phyloP scores from a whole-genome alignment of 202 grass and related monocot genomes.

The Zoysia matrella region DNA sequence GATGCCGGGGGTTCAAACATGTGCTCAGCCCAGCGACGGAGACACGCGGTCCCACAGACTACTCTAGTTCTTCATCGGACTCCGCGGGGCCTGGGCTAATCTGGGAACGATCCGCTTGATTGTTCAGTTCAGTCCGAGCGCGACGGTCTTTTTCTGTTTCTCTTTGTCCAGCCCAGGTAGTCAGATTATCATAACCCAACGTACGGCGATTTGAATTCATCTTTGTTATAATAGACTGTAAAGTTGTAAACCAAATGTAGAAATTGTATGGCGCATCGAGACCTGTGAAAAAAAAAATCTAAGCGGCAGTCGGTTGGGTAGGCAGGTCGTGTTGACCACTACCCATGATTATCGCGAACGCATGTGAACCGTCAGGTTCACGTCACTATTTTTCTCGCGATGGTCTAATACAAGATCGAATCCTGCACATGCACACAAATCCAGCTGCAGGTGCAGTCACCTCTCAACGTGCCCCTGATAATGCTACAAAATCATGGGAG shows the following conservation, averaged over 20 bases:
- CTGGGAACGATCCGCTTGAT: too few species aligned
- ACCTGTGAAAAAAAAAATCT: neutral
- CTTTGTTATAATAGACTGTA: too few species aligned
- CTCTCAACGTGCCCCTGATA: neutral
- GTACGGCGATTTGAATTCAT: too few species aligned
- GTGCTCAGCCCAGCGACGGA: too few species aligned
- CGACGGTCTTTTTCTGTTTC: too few species aligned
- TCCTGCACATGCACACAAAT: conserved; percentile 13
- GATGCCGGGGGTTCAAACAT: too few species aligned
- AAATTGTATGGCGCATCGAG: neutral
- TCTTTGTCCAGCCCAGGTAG: too few species aligned
- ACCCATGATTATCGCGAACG: neutral
- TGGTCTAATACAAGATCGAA: neutral
- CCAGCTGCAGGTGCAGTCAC: conserved; percentile 2
- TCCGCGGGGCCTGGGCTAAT: too few species aligned
- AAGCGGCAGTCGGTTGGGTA: neutral
- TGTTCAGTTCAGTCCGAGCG: too few species aligned
- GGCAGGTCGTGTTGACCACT: neutral
- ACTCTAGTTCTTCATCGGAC: too few species aligned
- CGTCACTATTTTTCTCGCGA: neutral
- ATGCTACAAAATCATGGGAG: neutral
- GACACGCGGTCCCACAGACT: too few species aligned
- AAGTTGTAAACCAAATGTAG: neutral
- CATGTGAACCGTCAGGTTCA: conserved; percentile 32
- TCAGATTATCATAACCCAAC: too few species aligned